phyloP scores from a whole-genome alignment of 2,329 filamentous ascomycete species.

The Ophiostoma pallidulum region DNA sequence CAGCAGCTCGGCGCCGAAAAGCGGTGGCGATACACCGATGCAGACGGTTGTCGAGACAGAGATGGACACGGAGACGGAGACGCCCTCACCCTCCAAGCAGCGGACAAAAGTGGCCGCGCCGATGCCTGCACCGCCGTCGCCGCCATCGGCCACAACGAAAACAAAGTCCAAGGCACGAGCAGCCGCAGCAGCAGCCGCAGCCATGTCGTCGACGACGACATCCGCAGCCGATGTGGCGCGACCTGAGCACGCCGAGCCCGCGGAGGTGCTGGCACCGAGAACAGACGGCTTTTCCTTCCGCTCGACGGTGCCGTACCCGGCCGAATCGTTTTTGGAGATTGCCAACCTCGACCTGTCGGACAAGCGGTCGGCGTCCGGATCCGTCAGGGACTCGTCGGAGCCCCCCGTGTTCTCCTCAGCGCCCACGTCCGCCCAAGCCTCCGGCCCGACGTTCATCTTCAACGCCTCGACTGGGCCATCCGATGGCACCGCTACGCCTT shows the following conservation, averaged over 20 bases:
- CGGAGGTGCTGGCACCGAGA: conserved; percentile 40
- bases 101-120: conserved; percentile 20
- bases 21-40: neutral
- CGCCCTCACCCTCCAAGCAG: conserved; percentile 29
- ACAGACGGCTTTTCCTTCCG: conserved; percentile 62
- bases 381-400: conserved; percentile 5
- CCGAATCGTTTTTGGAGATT: conserved; percentile 48
- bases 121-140: conserved; percentile 2
- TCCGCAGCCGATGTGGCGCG: conserved; percentile 11
- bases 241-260: conserved; percentile 8
- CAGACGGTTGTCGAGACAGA: neutral
- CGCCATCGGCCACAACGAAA: neutral
- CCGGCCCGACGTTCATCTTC: conserved; percentile 1
- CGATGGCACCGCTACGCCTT: conserved; percentile 11
- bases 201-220: neutral
- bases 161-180: neutral
- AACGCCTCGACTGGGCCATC: no score
- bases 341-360: conserved; percentile 53
- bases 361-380: conserved; percentile 23
- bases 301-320: conserved; percentile 50
- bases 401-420: neutral
- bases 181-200: conserved; percentile 6
- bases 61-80: conserved; percentile 21
- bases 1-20: no score
- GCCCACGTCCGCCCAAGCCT: neutral